Conservation (phyloP, 1,139 yeast genomes). For the Nakaseomyces kungkrabaensis region DNA sequence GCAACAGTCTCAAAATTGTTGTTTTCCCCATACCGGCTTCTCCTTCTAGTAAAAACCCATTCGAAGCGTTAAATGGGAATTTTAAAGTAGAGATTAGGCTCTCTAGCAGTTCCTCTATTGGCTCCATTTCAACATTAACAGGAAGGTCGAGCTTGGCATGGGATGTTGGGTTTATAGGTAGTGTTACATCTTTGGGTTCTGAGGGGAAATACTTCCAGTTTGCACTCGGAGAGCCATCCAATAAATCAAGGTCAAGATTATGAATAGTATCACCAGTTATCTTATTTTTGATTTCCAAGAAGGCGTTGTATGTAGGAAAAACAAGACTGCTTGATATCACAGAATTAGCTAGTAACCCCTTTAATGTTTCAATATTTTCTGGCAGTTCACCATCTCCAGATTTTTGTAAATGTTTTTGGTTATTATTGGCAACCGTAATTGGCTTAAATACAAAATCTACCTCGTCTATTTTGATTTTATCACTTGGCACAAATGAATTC, state of each 20-base stretch:
- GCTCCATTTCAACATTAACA: neutral
- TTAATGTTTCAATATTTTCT: neutral
- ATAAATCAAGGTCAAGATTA: neutral
- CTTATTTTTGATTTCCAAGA: neutral
- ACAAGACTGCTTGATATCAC: neutral
- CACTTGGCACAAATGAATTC: neutral
- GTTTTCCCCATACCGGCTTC: conserved; percentile 78
- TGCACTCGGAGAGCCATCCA: neutral
- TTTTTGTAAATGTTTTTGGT: neutral
- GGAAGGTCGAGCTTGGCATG: neutral
- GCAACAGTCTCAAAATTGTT: conserved; percentile 38
- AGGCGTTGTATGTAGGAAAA: neutral
- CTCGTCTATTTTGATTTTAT: neutral
- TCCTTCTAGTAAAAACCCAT: conserved; percentile 53
- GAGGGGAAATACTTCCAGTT: neutral
- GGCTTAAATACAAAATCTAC: neutral
- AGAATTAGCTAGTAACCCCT: neutral
- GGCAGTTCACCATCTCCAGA: neutral
- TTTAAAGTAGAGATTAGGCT: conserved; percentile 37
- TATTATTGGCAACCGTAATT: neutral
- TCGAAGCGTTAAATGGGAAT: conserved; percentile 23
- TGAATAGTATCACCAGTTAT: neutral
- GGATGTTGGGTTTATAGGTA: neutral
- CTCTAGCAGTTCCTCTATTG: conserved; percentile 2
- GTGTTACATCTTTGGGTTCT: neutral